Base-by-base conservation (phyloP, 306 rosid genomes). In the Adenanthera pavonina region DNA sequence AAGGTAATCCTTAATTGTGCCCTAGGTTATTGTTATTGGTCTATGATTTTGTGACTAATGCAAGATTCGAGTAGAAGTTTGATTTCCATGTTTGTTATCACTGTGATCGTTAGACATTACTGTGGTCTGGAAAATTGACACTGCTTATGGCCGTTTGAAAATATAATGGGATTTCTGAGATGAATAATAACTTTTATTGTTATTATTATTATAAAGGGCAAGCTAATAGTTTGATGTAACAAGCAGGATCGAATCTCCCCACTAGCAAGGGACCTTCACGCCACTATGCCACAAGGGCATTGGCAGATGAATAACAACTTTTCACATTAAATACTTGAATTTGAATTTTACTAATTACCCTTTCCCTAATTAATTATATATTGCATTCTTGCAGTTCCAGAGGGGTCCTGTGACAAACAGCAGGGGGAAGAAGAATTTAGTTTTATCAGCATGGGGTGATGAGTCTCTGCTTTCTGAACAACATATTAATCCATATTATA, bases 391-490 rank as follows among this genome's bases (percentile, higher is more conserved):
- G 84, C 80, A 85, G 73, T 80, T 86, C 73, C 92, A 80, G 92
- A 82, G 85, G 72, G 97, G 92, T 86, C 80, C 87, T 48, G 91
- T 92, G 56, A 72, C 89, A 75, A 86, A 88, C 77, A 90, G 84
- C 87, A 84, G 97, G 88, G 98, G 98, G 56, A 92, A 91, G 88
- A 95, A 95, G 86, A 95, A 92, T 88, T 92, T 95, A 84, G 91
- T 87, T 84, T 82, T 90, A 85, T 92, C 97, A 68, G 95, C 72
- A 30, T 95, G 98, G 98, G 98, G 98, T 65, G 97, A 95, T 65
- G 98, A 95, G 69, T 82, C 94, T 80, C 15, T 92, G 67, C 98
- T 92, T 59, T 92, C 97, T 6, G 97, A 91, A 86, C 92, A 85
- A 74, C 43, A 54, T 75, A 40, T 83, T 47, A 95, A 95, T 82